These are phyloP conservation scores for Hyphopichia wangnamkhiaoensis DNA, from an alignment of 1,139 yeast genomes.

Conservation along the genomic window DNA sequence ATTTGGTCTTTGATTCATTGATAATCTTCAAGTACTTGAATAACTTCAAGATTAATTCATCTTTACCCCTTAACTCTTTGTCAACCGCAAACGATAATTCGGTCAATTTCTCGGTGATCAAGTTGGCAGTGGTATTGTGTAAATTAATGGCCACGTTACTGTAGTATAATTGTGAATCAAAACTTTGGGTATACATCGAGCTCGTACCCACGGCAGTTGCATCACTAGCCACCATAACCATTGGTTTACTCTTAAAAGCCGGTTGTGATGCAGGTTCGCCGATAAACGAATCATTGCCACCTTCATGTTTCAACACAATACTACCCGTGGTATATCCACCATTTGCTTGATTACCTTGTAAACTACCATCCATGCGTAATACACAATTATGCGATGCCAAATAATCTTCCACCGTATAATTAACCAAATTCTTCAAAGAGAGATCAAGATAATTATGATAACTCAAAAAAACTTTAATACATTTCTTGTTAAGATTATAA, in stretches of 20 bases:
- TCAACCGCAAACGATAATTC: conserved; percentile 43
- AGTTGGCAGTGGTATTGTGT: conserved; percentile 35
- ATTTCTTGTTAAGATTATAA: conserved; percentile 68
- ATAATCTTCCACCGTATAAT: conserved; percentile 76
- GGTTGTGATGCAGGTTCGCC: not conserved
- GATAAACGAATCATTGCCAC: not conserved
- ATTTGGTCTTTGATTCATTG: conserved; percentile 30
- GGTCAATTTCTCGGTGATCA: conserved; percentile 41
- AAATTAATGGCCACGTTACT: conserved; percentile 40
- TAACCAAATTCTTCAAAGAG: conserved; percentile 63
- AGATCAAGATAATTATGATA: conserved; percentile 72
- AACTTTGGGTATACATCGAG: conserved; percentile 24
- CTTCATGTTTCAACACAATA: not conserved
- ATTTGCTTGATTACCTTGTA: conserved; percentile 4
- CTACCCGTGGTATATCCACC: not conserved
- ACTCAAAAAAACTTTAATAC: conserved; percentile 69
- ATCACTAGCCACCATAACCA: conserved; percentile 4
- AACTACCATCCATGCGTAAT: conserved; percentile 22
- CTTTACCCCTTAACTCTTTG: conserved; percentile 41
- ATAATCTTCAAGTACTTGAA: conserved; percentile 28
- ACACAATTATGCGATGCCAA: conserved; percentile 40
- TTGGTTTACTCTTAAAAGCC: not conserved
- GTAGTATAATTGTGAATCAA: conserved; percentile 40
- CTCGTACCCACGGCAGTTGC: not conserved
- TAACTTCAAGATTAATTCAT: conserved; percentile 32